phyloP scores from a whole-genome alignment of 495 filamentous ascomycete species.

The Talaromyces borbonicus region DNA sequence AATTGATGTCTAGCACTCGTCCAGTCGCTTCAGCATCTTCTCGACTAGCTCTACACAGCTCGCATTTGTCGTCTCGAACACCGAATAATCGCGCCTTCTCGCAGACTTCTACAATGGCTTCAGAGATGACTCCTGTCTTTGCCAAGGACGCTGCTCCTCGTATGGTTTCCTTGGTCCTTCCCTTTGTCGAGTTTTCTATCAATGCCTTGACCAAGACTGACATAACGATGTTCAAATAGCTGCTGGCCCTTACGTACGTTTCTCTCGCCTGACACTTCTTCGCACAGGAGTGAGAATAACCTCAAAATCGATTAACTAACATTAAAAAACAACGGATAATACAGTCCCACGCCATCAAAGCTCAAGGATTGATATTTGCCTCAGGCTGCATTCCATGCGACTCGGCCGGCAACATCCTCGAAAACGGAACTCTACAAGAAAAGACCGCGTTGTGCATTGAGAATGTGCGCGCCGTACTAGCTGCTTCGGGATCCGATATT shows the following conservation, averaged over 20 bases:
- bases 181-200: slow-evolving; percentile 1
- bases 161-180: slow-evolving; percentile 17
- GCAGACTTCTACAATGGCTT: slow-evolving; percentile 24
- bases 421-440: slow-evolving; percentile 59
- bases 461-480: slow-evolving; percentile 69
- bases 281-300: too few relatives aligned
- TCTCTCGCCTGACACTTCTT: slow-evolving; percentile 2
- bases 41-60: neutral
- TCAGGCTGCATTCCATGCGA: slow-evolving; percentile 89
- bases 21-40: slow-evolving; percentile 2
- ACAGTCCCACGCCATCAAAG: slow-evolving; percentile 84
- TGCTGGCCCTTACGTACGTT: slow-evolving; percentile 49
- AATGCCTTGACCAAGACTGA: neutral
- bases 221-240: slow-evolving; percentile 31
- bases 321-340: slow-evolving; percentile 3
- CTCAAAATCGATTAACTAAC: neutral
- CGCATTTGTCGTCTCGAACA: slow-evolving; percentile 3
- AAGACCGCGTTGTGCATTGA: slow-evolving; percentile 66
- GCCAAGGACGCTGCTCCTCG: slow-evolving; percentile 40
- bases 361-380: slow-evolving; percentile 75
- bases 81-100: slow-evolving; percentile 9
- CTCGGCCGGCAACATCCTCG: slow-evolving; percentile 58
- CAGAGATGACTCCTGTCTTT: slow-evolving; percentile 25
- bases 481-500: slow-evolving; percentile 66
- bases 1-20: slow-evolving; percentile 16